These are phyloP conservation scores for Sonneratia alba DNA, from an alignment of 345 rosid species.

Conservation along the genomic window DNA sequence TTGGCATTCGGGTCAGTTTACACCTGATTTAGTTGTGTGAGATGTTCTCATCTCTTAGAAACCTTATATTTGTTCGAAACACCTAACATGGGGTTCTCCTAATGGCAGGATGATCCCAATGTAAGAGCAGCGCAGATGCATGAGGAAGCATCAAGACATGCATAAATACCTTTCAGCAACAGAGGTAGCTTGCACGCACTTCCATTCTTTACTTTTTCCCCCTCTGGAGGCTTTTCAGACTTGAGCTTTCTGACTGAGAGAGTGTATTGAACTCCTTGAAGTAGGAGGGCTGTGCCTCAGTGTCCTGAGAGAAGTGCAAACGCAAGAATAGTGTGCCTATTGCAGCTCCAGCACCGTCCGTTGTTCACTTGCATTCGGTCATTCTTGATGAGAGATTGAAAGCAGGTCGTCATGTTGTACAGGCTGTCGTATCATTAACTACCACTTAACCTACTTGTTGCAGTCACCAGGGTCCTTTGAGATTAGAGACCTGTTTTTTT, in stretches of 20 bases:
- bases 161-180: slow-evolving; percentile 17
- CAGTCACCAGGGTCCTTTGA: no score
- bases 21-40: neutral
- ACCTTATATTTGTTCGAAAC: neutral
- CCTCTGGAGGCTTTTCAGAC: neutral
- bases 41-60: neutral
- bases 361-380: no score
- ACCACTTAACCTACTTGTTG: no score
- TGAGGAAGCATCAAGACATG: slow-evolving; percentile 68
- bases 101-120: slow-evolving; percentile 60
- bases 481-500: no score
- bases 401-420: no score
- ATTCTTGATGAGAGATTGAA: no score
- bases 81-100: neutral
- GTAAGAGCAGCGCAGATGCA: slow-evolving; percentile 65
- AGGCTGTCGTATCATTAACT: no score
- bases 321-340: no score
- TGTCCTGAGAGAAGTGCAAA: no score
- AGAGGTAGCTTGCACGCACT: slow-evolving; percentile 6
- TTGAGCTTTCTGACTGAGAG: neutral
- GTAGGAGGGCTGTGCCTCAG: no score
- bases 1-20: slow-evolving; percentile 56
- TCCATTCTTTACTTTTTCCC: neutral
- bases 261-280: neutral
- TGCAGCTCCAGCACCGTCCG: no score